Base-by-base conservation (phyloP, 805 yeast genomes). In the Cyberlindnera euphorbiiphila region DNA sequence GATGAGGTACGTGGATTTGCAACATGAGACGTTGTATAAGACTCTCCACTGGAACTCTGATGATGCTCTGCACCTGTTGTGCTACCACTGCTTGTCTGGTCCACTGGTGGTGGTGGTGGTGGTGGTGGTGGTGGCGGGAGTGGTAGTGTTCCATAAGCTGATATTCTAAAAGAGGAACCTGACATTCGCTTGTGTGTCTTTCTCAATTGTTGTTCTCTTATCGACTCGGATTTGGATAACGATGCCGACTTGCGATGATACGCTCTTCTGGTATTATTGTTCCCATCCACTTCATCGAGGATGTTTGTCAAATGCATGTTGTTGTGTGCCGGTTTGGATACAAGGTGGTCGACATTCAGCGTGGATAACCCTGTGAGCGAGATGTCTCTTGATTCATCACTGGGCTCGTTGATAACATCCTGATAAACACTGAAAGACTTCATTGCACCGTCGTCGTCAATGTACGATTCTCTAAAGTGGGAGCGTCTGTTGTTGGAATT, bases 381-480 rank as follows among this genome's bases (percentile, higher is more conserved):
- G 23, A 49, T 29, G 12, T 49, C 56, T 22, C 43, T 37, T 11
- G 47, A 43, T 7, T 50, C 56, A 20, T 46, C 50, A n/a, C 23
- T 29, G 16, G 45, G 39, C 29, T 54, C 59, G 21, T 50, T 35
- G 15, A 53, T 53, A 5, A 33, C 50, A 28, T 54, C 56, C 12
- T 42, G 54, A 24, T 29, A 54, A n/a, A 54, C 49, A 25, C 36
- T 45, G 31, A 54, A 54, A 4, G 43, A 36, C 35, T 42, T 43
- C 29, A 43, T 35, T 0, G 26, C 32, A 7, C 58, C 59, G 26
- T 40, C 45, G 3, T 53, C 58, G 27, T 54, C 59, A 13, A 52
- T 43, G 34, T 26, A 54, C 3, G 49, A 39, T 29, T 54, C 58
- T 34, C 53, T 47, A 35, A 54, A 53, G 40, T 29, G 36, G 9